These are phyloP conservation scores for Lachancea fermentati DNA, from an alignment of 805 yeast genomes.

Conservation along the genomic window DNA sequence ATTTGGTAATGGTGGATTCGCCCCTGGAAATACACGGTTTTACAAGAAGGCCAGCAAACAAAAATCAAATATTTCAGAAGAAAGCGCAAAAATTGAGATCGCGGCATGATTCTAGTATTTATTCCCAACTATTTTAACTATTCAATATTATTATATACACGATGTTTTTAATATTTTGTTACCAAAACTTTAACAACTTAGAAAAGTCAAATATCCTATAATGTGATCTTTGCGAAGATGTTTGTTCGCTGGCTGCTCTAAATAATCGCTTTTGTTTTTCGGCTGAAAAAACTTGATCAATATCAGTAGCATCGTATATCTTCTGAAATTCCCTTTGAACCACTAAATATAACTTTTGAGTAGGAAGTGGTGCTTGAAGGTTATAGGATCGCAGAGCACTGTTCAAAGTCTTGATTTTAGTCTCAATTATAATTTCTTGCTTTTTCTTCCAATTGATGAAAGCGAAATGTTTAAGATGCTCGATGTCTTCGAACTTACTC, in stretches of 20 bases:
- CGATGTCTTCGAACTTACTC: slow-evolving; percentile 13
- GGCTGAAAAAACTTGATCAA: slow-evolving; percentile 10
- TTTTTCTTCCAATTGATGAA: slow-evolving; percentile 36
- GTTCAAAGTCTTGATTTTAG: slow-evolving; percentile 39
- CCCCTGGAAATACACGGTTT: slow-evolving; percentile 72
- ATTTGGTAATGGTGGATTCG: slow-evolving; percentile 90
- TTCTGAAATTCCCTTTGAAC: slow-evolving; percentile 39
- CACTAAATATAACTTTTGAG: slow-evolving; percentile 49
- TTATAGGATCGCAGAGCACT: slow-evolving; percentile 52
- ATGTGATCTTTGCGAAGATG: neutral
- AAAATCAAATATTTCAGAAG: neutral
- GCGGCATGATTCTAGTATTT: neutral
- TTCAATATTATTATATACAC: neutral
- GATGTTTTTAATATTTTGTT: neutral
- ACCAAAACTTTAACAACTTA: slow-evolving; percentile 9
- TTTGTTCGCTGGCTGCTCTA: neutral
- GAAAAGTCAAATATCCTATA: neutral
- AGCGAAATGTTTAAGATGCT: slow-evolving; percentile 16
- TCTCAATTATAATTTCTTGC: slow-evolving; percentile 30
- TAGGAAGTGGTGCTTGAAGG: slow-evolving; percentile 55
- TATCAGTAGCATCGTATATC: slow-evolving; percentile 34
- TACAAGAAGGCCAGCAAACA: slow-evolving; percentile 49
- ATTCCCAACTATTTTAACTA: too few species aligned
- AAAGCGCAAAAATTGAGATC: neutral
- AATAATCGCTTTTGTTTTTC: neutral